Evolutionary conservation across 331 rosid genomes (phyloP).

Genomic region (Saraca asoca): DNA sequence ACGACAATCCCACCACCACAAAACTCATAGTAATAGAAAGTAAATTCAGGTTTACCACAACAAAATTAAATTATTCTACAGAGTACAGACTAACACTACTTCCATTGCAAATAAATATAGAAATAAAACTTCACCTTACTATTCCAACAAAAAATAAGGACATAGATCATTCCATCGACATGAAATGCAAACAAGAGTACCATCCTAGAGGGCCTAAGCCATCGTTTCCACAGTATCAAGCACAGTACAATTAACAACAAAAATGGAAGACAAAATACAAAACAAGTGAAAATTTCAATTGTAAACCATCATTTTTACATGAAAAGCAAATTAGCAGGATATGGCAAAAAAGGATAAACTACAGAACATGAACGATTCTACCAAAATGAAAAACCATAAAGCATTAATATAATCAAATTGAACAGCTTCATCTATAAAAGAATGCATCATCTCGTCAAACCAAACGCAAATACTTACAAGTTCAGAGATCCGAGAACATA

Average conservation of each 20-base stretch:
- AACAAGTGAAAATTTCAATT: too few relatives aligned
- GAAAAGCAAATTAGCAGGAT: too few relatives aligned
- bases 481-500: conserved; percentile 16
- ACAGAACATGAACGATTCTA: not conserved
- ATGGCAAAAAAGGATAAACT: too few relatives aligned
- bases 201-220: not conserved
- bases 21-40: too few relatives aligned
- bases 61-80: too few relatives aligned
- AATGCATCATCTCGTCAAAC: not conserved
- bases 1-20: too few relatives aligned
- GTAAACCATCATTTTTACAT: too few relatives aligned
- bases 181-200: not conserved
- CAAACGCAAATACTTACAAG: not conserved
- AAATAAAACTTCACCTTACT: not conserved
- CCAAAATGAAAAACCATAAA: not conserved
- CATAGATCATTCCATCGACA: not conserved
- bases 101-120: not conserved
- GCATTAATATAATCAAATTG: not conserved
- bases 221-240: not conserved
- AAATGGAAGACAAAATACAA: too few relatives aligned
- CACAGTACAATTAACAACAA: not conserved
- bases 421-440: too few relatives aligned
- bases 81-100: too few relatives aligned
- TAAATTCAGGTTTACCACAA: too few relatives aligned
- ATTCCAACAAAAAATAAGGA: not conserved